Evolutionary conservation across 768 basidiomycete genomes (phyloP).

Genomic region (Phanerodontia chrysosporium): DNA sequence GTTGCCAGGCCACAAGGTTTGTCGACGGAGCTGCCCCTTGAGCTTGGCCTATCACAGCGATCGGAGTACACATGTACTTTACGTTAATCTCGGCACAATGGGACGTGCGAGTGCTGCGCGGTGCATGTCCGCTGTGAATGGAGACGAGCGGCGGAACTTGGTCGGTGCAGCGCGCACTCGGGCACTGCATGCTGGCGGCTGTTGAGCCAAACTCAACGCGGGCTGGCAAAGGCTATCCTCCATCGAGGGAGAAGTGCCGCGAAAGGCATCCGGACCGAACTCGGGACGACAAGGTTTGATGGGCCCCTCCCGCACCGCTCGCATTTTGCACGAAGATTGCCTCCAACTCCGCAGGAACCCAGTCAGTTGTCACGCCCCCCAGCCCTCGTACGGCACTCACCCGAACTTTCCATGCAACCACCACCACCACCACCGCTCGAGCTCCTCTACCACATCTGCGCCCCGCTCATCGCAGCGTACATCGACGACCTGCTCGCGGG

Average conservation of each 20-base stretch:
- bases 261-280: not conserved
- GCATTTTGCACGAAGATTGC: not conserved
- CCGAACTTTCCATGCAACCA: not conserved
- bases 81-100: no score
- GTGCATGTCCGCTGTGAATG: no score
- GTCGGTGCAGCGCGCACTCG: no score
- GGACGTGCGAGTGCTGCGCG: no score
- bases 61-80: not conserved
- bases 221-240: not conserved
- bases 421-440: not conserved
- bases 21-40: not conserved
- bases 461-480: not conserved
- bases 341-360: not conserved
- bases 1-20: not conserved
- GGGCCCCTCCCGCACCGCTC: not conserved
- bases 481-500: not conserved
- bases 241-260: not conserved
- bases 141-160: not conserved
- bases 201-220: no score
- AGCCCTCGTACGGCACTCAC: not conserved
- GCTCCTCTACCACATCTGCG: not conserved
- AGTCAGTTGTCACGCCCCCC: not conserved
- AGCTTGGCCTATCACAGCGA: not conserved
- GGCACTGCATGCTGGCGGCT: not conserved
- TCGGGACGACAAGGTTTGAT: not conserved